Conservation (phyloP, 306 rosid species). For the Sophora flavescens region DNA sequence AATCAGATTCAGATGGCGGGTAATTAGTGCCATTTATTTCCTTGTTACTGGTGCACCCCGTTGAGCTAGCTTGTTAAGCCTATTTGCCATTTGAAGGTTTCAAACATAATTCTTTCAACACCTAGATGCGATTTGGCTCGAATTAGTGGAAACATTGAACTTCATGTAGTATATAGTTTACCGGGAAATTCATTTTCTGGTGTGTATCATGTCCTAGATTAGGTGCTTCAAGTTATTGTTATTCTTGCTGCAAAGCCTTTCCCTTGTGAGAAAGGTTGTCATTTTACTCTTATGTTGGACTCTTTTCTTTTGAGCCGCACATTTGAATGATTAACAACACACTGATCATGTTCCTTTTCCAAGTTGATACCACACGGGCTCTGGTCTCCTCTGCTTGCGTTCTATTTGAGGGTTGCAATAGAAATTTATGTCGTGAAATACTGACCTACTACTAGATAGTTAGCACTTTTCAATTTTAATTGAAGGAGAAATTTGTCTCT, state of each 20-base stretch:
- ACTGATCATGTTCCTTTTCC: background rate
- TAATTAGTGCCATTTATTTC: constrained; percentile 39
- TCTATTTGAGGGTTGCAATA: background rate
- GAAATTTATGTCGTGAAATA: background rate
- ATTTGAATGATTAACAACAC: background rate
- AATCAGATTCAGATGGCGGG: constrained; percentile 51
- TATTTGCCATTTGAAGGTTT: constrained; percentile 16
- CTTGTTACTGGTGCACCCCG: background rate
- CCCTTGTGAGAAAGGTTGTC: constrained; percentile 21
- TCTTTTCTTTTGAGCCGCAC: background rate
- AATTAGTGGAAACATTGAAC: constrained; percentile 24
- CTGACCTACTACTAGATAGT: background rate
- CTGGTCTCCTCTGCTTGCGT: background rate
- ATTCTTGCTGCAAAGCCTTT: constrained; percentile 2
- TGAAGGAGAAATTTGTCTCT: background rate
- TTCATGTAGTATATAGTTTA: constrained; percentile 39
- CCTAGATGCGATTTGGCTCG: constrained; percentile 32
- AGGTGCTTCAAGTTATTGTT: constrained; percentile 31
- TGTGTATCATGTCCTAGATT: constrained; percentile 39
- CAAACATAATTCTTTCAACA: constrained; percentile 32
- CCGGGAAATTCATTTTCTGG: constrained; percentile 29
- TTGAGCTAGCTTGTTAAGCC: constrained; percentile 32
- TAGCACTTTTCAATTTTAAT: background rate
- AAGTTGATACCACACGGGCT: constrained; percentile 12
- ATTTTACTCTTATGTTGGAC: constrained; percentile 9